phyloP scores from a whole-genome alignment of 1,139 yeast genomes.

The Diutina scorzettiae region DNA sequence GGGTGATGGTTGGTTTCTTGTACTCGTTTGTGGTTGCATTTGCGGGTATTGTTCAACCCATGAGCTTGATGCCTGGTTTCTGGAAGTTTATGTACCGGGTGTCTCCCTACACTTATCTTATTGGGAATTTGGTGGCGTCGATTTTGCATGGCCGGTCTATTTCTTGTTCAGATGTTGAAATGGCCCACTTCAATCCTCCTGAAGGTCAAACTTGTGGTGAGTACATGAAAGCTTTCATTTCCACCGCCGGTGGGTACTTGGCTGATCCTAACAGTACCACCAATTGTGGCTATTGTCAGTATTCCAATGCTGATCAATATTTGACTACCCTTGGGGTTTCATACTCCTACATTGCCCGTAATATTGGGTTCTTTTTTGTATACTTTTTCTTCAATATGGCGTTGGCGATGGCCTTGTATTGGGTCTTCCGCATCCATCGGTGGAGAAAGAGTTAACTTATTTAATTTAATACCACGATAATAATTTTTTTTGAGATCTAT shows the following conservation, averaged over 20 bases:
- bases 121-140: slow-evolving; percentile 42
- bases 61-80: slow-evolving; percentile 41
- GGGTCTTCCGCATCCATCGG: neutral
- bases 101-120: slow-evolving; percentile 58
- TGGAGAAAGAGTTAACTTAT: neutral
- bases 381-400: slow-evolving; percentile 41
- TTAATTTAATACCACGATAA: no score
- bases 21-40: slow-evolving; percentile 43
- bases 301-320: slow-evolving; percentile 41
- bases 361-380: slow-evolving; percentile 47
- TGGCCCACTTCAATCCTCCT: slow-evolving; percentile 9
- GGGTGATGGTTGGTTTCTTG: slow-evolving; percentile 40
- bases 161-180: slow-evolving; percentile 8
- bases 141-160: slow-evolving; percentile 38
- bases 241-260: slow-evolving; percentile 36
- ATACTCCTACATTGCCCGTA: slow-evolving; percentile 48
- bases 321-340: slow-evolving; percentile 31
- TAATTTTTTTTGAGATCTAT: no score
- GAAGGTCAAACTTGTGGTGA: slow-evolving; percentile 40
- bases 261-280: slow-evolving; percentile 38
- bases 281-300: slow-evolving; percentile 49
- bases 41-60: slow-evolving; percentile 57
- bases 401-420: slow-evolving; percentile 6
- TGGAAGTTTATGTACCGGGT: slow-evolving; percentile 56
- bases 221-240: slow-evolving; percentile 24